phyloP scores from a whole-genome alignment of 768 basidiomycete genomes.

The Astraeus odoratus region DNA sequence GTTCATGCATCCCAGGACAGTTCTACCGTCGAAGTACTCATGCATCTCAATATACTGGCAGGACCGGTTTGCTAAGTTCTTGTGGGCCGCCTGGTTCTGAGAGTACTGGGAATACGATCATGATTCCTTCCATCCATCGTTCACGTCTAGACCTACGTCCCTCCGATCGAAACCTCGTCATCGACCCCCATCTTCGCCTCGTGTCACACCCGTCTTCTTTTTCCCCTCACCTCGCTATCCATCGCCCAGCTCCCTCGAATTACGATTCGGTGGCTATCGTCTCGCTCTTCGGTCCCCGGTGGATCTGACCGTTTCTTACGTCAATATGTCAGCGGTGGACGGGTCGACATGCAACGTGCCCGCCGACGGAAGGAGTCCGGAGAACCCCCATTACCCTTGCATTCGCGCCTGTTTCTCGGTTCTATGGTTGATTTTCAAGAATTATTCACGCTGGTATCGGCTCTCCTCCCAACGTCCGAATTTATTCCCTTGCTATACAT shows the following conservation, averaged over 20 bases:
- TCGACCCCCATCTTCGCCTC: slow-evolving; percentile 37
- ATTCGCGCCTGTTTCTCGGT: background rate
- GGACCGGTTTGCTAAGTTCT: slow-evolving; percentile 19
- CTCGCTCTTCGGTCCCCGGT: slow-evolving; percentile 6
- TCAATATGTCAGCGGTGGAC: slow-evolving; percentile 16
- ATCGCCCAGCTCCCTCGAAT: slow-evolving; percentile 10
- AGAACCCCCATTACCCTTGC: background rate
- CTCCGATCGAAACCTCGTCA: too few species aligned
- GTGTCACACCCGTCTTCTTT: slow-evolving; percentile 29
- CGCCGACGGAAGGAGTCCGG: background rate
- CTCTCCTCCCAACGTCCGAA: background rate
- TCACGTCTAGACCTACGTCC: too few species aligned
- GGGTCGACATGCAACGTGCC: slow-evolving; percentile 8
- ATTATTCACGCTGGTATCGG: too few species aligned
- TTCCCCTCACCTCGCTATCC: slow-evolving; percentile 18
- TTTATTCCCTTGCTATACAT: background rate
- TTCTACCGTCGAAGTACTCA: background rate
- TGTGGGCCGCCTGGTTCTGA: slow-evolving; percentile 32
- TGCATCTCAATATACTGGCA: slow-evolving; percentile 30
- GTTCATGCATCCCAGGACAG: slow-evolving; percentile 16
- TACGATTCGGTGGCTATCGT: background rate
- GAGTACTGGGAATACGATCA: too few species aligned
- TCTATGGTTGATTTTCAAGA: background rate
- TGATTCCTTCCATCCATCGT: too few species aligned
- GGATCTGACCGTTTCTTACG: slow-evolving; percentile 20